Conservation (phyloP, 805 yeast species). For the Metschnikowia colocasiae region DNA sequence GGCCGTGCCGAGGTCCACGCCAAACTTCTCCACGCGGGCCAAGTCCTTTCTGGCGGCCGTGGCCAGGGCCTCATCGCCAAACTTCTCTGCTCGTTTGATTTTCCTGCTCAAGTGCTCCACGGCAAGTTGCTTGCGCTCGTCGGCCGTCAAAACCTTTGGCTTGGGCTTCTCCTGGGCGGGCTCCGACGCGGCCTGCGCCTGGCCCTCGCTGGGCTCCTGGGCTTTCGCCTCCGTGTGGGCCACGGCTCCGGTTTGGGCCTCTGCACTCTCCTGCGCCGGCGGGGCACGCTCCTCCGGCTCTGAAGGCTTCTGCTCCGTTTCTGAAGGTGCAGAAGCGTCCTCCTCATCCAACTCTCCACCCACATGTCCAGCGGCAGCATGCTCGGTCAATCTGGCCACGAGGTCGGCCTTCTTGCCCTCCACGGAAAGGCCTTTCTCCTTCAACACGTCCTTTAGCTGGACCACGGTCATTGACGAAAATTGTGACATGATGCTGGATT, state of each 20-base stretch:
- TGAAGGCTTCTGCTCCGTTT: background rate
- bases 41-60: constrained; percentile 58
- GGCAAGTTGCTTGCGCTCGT: constrained; percentile 67
- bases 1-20: constrained; percentile 64
- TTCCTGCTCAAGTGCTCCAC: constrained; percentile 64
- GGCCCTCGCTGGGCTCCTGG: too few relatives aligned
- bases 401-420: constrained; percentile 82
- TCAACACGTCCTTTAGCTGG: constrained; percentile 76
- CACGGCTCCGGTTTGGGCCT: background rate
- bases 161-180: constrained; percentile 22
- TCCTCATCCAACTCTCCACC: constrained; percentile 5
- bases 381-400: constrained; percentile 58
- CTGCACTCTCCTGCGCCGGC: background rate
- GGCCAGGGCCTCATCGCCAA: constrained; percentile 62
- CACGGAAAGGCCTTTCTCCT: constrained; percentile 59
- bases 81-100: constrained; percentile 70
- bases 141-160: constrained; percentile 50
- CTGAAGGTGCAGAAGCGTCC: background rate
- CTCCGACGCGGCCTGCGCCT: background rate
- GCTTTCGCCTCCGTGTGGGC: too few relatives aligned
- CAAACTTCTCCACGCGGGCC: constrained; percentile 77
- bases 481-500: constrained; percentile 39
- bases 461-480: constrained; percentile 72
- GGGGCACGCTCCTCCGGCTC: too few relatives aligned
- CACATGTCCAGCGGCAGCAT: constrained; percentile 33